Evolutionary conservation across 1,284 basidiomycete genomes (phyloP), one percentile per base, ranked within the genome.

Genomic region (Leccinum pallidistipes): DNA sequence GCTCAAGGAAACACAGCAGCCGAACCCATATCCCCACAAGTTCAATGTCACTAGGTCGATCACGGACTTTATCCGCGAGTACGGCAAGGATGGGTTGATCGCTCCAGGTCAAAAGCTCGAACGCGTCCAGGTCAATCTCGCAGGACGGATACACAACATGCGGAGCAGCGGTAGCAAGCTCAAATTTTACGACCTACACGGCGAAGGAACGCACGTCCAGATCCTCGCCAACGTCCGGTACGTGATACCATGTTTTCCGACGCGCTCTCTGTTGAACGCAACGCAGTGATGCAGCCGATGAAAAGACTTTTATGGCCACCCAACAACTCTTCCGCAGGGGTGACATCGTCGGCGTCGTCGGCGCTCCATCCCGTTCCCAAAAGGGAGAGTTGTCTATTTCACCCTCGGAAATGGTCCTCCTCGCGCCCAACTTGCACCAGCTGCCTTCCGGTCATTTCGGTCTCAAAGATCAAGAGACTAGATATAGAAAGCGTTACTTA

Each of bases 1-100:
- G 69, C 84, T 99, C 63, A 90, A 95, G 76, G 84, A 91, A 75
- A 91, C 92, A 54, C 89, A 91, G 76, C 78, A 86, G 34, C 95
- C 94, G 5, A 94, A 97, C 75, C 97, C 97, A 3, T 99, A 99
- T 81, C 97, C 97, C 21, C 97, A 99, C 88, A 99, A 99, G 86
- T 99, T 99, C 81, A 78, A 97, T 71, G 95, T 97, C 50, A 82
- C 90, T 55, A 81, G 81, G 65, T 93, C 92, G n/a, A 82, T 99
- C 71, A 81, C 86, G 16, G 74, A 80, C 12, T 99, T 90, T 78
- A 87, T 98, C 73, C 76, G 84, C 14, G 80, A 84, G 62, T 99
- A 94, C 73, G 91, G 92, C 50, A 61, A 71, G 31, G 88, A 92
- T 58, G 91, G 90, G 60, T 82, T 86, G 74, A 86, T 96, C 66